Base-by-base conservation (phyloP, 176 grass and related monocot species). In the Oryza coarctata region DNA sequence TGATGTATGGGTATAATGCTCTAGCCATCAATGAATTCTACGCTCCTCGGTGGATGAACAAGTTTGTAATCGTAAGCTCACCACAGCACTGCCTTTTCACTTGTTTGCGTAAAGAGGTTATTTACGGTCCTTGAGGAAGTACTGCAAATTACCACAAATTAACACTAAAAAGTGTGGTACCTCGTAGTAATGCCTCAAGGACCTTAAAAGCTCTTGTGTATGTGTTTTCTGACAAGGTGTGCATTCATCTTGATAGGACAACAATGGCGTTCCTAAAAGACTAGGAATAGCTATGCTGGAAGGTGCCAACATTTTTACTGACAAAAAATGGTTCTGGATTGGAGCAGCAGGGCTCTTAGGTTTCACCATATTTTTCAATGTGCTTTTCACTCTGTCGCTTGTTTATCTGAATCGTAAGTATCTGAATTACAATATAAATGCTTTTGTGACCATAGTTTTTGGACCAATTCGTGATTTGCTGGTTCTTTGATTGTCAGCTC, bases 261-360 rank as follows among this genome's bases (percentile, higher is more conserved):
- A 90, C 40, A 90, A 90, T 72, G 76, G 76, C 77, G 74, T 88
- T 81, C 70, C 83, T 7, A 89, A 45, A 72, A 87, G 81, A 77
- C 76, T 99, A 63, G 96, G 96, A 57, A 67, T 71, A 61, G 40
- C 72, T 76, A 83, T 99, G 66, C 79, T 99, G 69, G 84, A 95
- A 74, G 71, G 90, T 22, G 87, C 96, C 20, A 89, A 74, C 61
- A 79, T 99, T 18, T 98, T 93, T 74, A 71, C 89, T 23, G 85
- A 99, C 43, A 91, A 77, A 75, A 91, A 86, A 45, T 99, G 96
- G 96, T 99, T 90, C 76, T 99, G 96, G 96, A 99, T 99, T 74
- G 96, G 96, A 92, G 88, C 85, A 50, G 85, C 70, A 60, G 96
- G 32, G 32, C 87, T 99, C 70, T 70, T 99, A 33, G 93, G 96